Base-by-base conservation (phyloP, 108 stramenopile species). In the Licmophora abbreviata region DNA sequence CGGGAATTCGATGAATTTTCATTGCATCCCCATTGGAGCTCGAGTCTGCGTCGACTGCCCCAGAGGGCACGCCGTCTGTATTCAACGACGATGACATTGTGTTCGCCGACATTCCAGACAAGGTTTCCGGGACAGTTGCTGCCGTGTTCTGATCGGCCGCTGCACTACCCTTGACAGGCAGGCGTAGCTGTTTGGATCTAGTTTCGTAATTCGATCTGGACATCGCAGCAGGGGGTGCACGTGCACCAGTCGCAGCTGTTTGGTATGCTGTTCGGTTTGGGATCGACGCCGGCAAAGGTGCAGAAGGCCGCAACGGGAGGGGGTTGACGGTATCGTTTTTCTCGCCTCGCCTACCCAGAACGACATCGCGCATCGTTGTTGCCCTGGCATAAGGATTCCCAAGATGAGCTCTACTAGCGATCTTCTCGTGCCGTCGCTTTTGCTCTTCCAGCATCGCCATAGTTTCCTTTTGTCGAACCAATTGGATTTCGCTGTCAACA, bases 121-220 rank as follows among this genome's bases (percentile, higher is more conserved):
- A 24, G 32, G 76, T 77, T 29, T 74, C 73, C 2, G 66, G 70
- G n/a, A 75, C 21, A n/a, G 76, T 82, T 8, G 73, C 59, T 9
- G 69, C 65, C 0, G 81, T 77, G 31, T 57, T 77, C 48, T 74
- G 70, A 50, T 77, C 81, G 11, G 68, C 75, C n/a, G n/a, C n/a
- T n/a, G n/a, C n/a, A n/a, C n/a, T n/a, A 8, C 3, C 18, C 42
- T 32, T 58, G n/a, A 44, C 29, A 11, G 20, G 26, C 51, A 20
- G 49, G 36, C 17, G 29, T 10, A 31, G 20, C 9, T 31, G 15
- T 44, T 51, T 25, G 3, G 29, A 30, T 44, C 53, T 62, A 54
- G 22, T 33, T 51, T 36, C 15, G 22, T 38, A 18, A 29, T 14
- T 18, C 35, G 50, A 7, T 31, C 32, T 46, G 48, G 36, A 14